Evolutionary conservation across 2,329 filamentous ascomycete species (phyloP).

Genomic region (Alternaria gansuensis): DNA sequence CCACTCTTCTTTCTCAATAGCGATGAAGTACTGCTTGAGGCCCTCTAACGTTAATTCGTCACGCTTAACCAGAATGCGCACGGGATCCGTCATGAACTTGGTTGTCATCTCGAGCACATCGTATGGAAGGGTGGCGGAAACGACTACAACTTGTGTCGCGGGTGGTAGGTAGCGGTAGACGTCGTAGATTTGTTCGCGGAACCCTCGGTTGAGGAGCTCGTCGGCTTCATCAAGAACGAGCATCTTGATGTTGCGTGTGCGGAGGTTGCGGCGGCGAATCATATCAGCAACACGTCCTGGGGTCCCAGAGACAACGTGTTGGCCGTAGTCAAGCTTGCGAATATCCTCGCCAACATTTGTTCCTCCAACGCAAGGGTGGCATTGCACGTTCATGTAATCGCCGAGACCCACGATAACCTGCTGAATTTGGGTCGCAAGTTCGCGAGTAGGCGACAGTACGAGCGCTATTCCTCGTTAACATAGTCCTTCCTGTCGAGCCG

Average conservation of each 20-base stretch:
- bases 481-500: not conserved
- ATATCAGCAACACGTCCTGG: constrained; percentile 94
- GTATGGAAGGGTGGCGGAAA: constrained; percentile 95
- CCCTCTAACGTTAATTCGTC: constrained; percentile 97
- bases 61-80: constrained; percentile 96
- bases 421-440: constrained; percentile 97
- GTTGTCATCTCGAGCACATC: constrained; percentile 99
- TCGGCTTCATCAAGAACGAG: constrained; percentile 79
- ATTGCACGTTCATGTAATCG: constrained; percentile 99
- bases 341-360: constrained; percentile 99
- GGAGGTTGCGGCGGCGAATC: constrained; percentile 77
- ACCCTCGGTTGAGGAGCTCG: constrained; percentile 88
- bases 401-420: constrained; percentile 99
- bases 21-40: constrained; percentile 98
- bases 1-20: constrained; percentile 99
- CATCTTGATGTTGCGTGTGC: constrained; percentile 81
- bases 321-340: constrained; percentile 94
- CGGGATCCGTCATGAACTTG: constrained; percentile 99
- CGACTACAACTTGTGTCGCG: constrained; percentile 96
- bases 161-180: constrained; percentile 97
- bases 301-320: constrained; percentile 96
- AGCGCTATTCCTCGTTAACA: constrained; percentile 66
- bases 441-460: constrained; percentile 93
- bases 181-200: constrained; percentile 98
- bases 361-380: constrained; percentile 96